Percentiles rank a stretch among this genome's conserved stretches.
phyloP scores from a whole-genome alignment of 1,139 yeast genomes.

The Wickerhamiella pararugosa region DNA sequence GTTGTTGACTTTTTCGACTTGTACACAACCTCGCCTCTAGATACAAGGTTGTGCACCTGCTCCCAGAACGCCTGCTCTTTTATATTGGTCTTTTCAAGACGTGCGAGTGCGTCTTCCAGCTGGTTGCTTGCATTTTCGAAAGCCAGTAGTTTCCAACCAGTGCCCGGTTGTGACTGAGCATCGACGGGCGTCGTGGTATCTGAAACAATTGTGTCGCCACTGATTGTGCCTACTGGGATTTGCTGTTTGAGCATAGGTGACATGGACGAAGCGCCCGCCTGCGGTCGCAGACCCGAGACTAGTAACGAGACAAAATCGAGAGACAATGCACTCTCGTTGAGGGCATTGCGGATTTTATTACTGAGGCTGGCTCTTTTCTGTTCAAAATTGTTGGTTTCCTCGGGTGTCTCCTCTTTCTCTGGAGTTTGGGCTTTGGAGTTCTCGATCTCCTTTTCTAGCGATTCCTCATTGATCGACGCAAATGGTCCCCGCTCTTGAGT shows the following conservation, averaged over 20 bases:
- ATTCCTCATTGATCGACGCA: constrained; percentile 41
- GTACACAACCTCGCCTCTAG: constrained; percentile 55
- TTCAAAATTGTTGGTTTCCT: constrained; percentile 27
- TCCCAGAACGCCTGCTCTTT: constrained; percentile 69
- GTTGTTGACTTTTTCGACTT: constrained; percentile 28
- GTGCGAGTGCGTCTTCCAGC: constrained; percentile 37
- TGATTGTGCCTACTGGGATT: constrained; percentile 68
- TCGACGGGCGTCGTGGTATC: constrained; percentile 2
- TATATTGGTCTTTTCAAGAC: constrained; percentile 39
- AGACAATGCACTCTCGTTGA: constrained; percentile 79
- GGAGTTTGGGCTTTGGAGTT: constrained; percentile 13
- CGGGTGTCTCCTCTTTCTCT: constrained; percentile 12
- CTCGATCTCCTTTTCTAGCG: constrained; percentile 33
- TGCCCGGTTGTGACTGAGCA: constrained; percentile 33
- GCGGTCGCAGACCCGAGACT: constrained; percentile 69
- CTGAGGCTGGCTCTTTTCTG: constrained; percentile 43
- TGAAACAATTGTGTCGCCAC: constrained; percentile 34
- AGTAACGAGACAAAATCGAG: constrained; percentile 76
- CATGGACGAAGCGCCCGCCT: constrained; percentile 74
- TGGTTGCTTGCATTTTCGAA: constrained; percentile 39
- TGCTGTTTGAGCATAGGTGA: constrained; percentile 71
- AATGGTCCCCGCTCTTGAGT: constrained; percentile 34
- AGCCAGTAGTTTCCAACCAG: constrained; percentile 79
- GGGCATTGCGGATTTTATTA: constrained; percentile 46
- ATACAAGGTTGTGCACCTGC: constrained; percentile 36